A percentile compares a stretch with the other conserved stretches of the same genome.
Evolutionary conservation across 306 rosid species (phyloP).

Genomic region (Cucurbita pepo): DNA sequence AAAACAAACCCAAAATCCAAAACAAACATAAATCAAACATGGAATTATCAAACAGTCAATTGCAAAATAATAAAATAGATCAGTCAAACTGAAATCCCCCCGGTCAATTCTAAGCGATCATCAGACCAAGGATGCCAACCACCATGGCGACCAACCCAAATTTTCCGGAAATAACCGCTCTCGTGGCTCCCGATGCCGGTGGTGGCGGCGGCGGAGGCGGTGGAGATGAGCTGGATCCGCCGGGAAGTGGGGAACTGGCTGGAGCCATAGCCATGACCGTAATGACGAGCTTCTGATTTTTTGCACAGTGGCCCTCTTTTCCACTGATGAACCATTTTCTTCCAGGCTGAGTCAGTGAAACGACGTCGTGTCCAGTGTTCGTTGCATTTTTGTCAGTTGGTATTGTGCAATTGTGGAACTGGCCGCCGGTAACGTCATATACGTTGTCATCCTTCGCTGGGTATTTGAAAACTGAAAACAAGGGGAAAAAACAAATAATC

Average conservation of each 20-base stretch:
- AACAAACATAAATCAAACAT: not conserved
- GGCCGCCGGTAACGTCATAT: not conserved
- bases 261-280: not conserved
- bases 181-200: not conserved
- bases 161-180: not conserved
- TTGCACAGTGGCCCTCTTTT: not conserved
- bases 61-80: not conserved
- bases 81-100: not conserved
- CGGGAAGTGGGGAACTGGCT: not conserved
- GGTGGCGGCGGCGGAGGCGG: not conserved
- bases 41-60: not conserved
- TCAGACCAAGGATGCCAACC: slow-evolving; percentile 1
- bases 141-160: not conserved
- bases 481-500: not conserved
- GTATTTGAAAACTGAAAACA: not conserved
- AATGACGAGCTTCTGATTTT: not conserved
- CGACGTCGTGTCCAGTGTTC: not conserved
- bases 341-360: not conserved
- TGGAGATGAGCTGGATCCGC: not conserved
- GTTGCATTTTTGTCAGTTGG: not conserved
- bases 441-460: not conserved
- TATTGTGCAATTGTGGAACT: not conserved
- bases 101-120: not conserved
- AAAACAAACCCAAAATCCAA: not conserved
- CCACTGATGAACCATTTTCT: not conserved